phyloP scores from a whole-genome alignment of 208 protist species.

The Leptomonas seymouri region DNA sequence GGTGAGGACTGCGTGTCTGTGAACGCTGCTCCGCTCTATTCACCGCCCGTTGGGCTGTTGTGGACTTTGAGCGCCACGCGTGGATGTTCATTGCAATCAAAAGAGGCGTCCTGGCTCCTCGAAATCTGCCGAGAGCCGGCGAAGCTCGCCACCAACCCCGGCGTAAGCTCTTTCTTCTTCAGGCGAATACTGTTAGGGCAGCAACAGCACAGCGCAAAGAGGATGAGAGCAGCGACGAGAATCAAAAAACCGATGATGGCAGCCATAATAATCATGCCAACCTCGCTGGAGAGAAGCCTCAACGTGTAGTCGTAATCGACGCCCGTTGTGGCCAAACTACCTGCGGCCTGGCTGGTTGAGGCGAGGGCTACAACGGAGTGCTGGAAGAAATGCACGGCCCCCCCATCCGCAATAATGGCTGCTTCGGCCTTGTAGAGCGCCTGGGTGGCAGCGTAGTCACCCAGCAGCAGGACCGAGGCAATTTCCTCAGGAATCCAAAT shows the following conservation, averaged over 20 bases:
- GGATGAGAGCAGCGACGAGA: conserved; percentile 28
- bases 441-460: conserved; percentile 25
- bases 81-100: too few relatives aligned
- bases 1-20: too few relatives aligned
- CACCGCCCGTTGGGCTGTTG: too few relatives aligned
- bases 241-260: conserved; percentile 28
- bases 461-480: conserved; percentile 26
- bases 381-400: background rate
- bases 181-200: conserved; percentile 19
- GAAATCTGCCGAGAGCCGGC: background rate
- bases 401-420: too few relatives aligned
- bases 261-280: conserved; percentile 44
- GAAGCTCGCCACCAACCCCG: background rate
- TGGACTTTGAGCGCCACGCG: too few relatives aligned
- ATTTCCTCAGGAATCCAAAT: conserved; percentile 12
- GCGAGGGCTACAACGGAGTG: background rate
- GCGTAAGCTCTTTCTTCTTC: background rate
- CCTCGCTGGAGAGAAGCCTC: background rate
- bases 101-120: conserved; percentile 1
- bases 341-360: background rate
- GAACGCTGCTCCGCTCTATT: too few relatives aligned
- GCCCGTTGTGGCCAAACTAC: conserved; percentile 8
- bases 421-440: conserved; percentile 15
- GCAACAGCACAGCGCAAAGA: conserved; percentile 25
- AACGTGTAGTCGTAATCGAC: conserved; percentile 23